Conservation (phyloP, 169 alveolate genomes). For the Neospora caninum region DNA sequence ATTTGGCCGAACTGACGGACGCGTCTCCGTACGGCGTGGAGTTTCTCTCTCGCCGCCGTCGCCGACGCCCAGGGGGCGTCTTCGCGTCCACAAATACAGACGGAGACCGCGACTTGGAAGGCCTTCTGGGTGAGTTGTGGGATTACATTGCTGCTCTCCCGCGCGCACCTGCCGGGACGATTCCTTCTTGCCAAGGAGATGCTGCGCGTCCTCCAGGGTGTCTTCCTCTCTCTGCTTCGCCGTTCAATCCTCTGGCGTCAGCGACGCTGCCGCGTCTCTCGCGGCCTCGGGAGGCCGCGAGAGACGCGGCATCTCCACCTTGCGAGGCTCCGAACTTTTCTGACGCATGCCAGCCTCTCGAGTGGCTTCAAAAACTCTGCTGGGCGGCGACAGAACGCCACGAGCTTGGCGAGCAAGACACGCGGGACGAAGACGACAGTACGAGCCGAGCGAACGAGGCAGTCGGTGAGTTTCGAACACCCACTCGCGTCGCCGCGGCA, state of each 20-base stretch:
- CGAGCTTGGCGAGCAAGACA: not conserved
- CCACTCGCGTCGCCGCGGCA: too few relatives aligned
- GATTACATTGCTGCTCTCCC: slow-evolving; percentile 23
- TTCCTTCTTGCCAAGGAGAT: too few relatives aligned
- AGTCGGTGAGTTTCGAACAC: too few relatives aligned
- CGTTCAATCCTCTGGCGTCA: not conserved
- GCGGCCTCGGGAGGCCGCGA: not conserved
- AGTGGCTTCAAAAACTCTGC: not conserved
- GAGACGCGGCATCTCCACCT: slow-evolving; percentile 16
- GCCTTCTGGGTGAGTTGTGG: not conserved
- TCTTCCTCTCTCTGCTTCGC: not conserved
- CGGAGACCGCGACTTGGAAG: not conserved
- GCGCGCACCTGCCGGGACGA: too few relatives aligned
- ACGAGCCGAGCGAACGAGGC: not conserved
- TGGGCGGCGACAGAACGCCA: not conserved
- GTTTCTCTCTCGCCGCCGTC: too few relatives aligned
- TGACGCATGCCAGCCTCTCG: not conserved
- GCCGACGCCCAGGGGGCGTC: too few relatives aligned
- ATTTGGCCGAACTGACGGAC: too few relatives aligned
- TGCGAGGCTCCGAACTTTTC: not conserved
- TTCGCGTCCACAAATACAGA: too few relatives aligned
- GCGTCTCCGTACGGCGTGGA: too few relatives aligned
- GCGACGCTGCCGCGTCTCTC: not conserved
- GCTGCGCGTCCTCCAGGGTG: too few relatives aligned
- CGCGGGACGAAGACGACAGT: not conserved